These are phyloP conservation scores for Paratinospora sagittata DNA, from an alignment of 164 flowering plant genomes.

Conservation along the genomic window DNA sequence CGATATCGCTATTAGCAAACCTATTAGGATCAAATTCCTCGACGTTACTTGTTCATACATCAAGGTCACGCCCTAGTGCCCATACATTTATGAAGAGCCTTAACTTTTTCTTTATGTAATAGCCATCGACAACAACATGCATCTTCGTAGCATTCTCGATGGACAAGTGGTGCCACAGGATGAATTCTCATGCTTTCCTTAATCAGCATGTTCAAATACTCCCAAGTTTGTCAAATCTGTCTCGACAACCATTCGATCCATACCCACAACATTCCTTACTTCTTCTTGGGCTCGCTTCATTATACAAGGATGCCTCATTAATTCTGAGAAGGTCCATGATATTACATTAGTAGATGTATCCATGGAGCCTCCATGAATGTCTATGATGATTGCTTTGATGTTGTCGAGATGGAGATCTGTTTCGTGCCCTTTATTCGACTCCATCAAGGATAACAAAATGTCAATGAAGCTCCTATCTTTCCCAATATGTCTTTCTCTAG, in stretches of 20 bases:
- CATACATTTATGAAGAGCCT: conserved; percentile 19
- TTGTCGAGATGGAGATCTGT: conserved; percentile 1
- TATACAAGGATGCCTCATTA: too few species aligned
- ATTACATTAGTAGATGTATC: conserved; percentile 19
- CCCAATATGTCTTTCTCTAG: background rate
- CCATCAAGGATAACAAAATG: conserved; percentile 19
- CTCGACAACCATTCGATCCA: conserved; percentile 13
- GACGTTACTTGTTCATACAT: conserved; percentile 6
- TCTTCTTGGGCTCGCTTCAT: too few species aligned
- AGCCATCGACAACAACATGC: conserved; percentile 16
- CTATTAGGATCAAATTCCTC: conserved; percentile 12
- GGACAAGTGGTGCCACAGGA: conserved; percentile 22
- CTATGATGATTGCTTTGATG: conserved; percentile 15
- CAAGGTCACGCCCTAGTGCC: conserved; percentile 21
- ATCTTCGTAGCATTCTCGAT: conserved; percentile 18
- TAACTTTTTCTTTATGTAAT: conserved; percentile 16
- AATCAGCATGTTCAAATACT: conserved; percentile 19
- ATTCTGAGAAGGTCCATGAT: too few species aligned
- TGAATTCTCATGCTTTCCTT: conserved; percentile 23
- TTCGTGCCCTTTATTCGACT: background rate
- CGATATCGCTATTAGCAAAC: background rate
- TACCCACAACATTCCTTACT: background rate
- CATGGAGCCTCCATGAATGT: conserved; percentile 6
- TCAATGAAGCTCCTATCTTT: too few species aligned
- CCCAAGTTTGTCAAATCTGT: conserved; percentile 9